Percentiles rank a stretch among this genome's conserved stretches.
These are phyloP conservation scores for Hemerocallis citrina DNA, from an alignment of 106 monocot species.

Conservation along the genomic window DNA sequence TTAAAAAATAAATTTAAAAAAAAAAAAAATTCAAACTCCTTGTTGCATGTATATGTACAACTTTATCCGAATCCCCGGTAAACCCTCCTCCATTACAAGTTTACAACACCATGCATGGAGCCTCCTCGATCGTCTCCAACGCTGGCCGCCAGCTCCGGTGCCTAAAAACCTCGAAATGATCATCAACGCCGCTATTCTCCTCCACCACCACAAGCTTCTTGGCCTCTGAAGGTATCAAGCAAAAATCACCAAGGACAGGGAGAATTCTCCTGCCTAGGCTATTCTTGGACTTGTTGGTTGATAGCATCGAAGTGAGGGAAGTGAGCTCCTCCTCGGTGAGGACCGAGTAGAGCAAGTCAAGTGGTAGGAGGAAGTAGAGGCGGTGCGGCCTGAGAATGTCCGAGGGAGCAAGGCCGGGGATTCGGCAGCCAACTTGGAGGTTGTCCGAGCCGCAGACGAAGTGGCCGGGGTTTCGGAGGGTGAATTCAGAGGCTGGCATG, in stretches of 20 bases:
- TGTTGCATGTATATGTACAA: too few species aligned
- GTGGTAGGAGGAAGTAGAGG: slow-evolving; percentile 64
- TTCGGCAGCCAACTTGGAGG: slow-evolving; percentile 44
- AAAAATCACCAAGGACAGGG: slow-evolving; percentile 36
- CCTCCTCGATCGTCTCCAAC: slow-evolving; percentile 58
- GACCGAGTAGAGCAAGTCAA: slow-evolving; percentile 78
- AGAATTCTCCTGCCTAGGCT: slow-evolving; percentile 13
- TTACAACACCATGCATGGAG: slow-evolving; percentile 3
- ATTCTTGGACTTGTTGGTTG: neutral
- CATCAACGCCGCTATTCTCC: neutral
- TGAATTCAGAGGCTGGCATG: slow-evolving; percentile 33
- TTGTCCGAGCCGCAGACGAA: slow-evolving; percentile 51
- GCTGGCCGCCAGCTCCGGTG: slow-evolving; percentile 46
- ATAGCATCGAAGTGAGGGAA: slow-evolving; percentile 1
- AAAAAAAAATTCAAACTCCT: too few species aligned
- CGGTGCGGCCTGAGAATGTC: slow-evolving; percentile 26
- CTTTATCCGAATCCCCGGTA: too few species aligned
- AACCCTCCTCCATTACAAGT: neutral
- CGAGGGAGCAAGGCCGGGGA: slow-evolving; percentile 38
- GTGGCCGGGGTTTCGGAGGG: slow-evolving; percentile 32
- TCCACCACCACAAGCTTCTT: neutral
- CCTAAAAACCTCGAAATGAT: neutral
- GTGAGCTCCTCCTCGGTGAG: slow-evolving; percentile 72
- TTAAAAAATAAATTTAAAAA: neutral
- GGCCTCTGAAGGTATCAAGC: slow-evolving; percentile 18